Evolutionary conservation across 352 stramenopile species (phyloP).

Genomic region (Phytophthora pistaciae): DNA sequence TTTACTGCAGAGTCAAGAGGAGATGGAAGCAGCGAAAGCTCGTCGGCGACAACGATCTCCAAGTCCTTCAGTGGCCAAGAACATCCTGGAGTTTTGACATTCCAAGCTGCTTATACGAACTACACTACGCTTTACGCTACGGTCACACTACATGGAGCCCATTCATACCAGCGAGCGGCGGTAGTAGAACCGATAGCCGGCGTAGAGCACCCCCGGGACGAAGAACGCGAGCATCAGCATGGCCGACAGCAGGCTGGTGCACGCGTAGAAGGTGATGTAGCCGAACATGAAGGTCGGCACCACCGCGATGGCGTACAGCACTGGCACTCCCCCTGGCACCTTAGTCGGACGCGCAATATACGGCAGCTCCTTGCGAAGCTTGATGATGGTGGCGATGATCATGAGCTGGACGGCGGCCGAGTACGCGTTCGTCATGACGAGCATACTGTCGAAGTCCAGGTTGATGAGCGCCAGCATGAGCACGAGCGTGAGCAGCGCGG

Average conservation of each 20-base stretch:
- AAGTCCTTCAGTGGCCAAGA: conserved; percentile 21
- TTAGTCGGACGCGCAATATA: conserved; percentile 77
- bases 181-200: conserved; percentile 36
- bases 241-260: conserved; percentile 36
- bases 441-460: conserved; percentile 74
- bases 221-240: conserved; percentile 47
- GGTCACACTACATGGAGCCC: neutral
- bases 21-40: conserved; percentile 18
- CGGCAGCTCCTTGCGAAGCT: conserved; percentile 77
- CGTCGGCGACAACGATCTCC: conserved; percentile 18
- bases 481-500: conserved; percentile 46
- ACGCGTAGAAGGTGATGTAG: conserved; percentile 63
- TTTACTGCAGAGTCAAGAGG: conserved; percentile 44
- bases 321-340: conserved; percentile 50
- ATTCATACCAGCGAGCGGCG: conserved; percentile 31
- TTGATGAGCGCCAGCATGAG: conserved; percentile 52
- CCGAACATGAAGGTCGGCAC: conserved; percentile 51
- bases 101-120: conserved; percentile 11
- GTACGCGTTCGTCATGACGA: conserved; percentile 93
- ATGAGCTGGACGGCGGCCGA: conserved; percentile 87
- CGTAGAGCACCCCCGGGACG: conserved; percentile 46
- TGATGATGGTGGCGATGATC: conserved; percentile 92
- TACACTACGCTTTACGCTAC: neutral
- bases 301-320: conserved; percentile 45
- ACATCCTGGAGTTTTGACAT: conserved; percentile 20